Evolutionary conservation across 2,329 filamentous ascomycete genomes (phyloP), one percentile per base, ranked within the genome.

Genomic region (Aspergillaceae sp.): DNA sequence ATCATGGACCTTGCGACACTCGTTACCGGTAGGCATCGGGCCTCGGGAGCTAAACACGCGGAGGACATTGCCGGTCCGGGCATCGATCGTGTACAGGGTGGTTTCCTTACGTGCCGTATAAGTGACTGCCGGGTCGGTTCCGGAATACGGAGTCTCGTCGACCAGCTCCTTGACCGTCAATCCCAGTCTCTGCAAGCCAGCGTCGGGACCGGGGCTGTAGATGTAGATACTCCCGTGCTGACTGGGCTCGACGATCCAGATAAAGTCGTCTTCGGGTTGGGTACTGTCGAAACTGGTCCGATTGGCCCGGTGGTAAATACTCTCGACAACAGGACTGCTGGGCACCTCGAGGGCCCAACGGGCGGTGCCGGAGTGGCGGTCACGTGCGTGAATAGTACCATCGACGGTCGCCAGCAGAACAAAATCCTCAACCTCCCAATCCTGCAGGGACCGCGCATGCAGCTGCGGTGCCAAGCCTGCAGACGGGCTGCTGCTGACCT

Each of bases 381-480:
- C 88, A 68, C 83, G 83, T 66, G 91, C 90, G 73, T 95, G 87
- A 62, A 97, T 81, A 67, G 88, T 87, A 77, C 92, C 92, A 77
- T 97, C 90, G 81, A 97, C 87, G 80, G 92, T 97, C 87, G 92
- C 91, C 86, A 98, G 78, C 77, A 98, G 87, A 74, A 97, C 87
- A 80, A 96, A 94, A 77, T 97, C 90, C 87, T 97, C 91, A 74
- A 96, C 90, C 86, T 96, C 88, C 91, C 91, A 97, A 75, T 96
- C 91, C 80, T 90, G 85, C 80, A 97, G 78, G 78, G 85, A 94
- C 82, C 91, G 90, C 90, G 89, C 91, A 85, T 78, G 77, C 67
- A 87, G 84, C 84, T 84, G 86, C 86, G 86, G 83, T 75, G 84
- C 79, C 70, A 86, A 76, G 61, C 82, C 82, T 67, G 77, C 76